These are phyloP conservation scores for Scalesia atractyloides DNA, from an alignment of 129 eudicot genomes.

Conservation along the genomic window DNA sequence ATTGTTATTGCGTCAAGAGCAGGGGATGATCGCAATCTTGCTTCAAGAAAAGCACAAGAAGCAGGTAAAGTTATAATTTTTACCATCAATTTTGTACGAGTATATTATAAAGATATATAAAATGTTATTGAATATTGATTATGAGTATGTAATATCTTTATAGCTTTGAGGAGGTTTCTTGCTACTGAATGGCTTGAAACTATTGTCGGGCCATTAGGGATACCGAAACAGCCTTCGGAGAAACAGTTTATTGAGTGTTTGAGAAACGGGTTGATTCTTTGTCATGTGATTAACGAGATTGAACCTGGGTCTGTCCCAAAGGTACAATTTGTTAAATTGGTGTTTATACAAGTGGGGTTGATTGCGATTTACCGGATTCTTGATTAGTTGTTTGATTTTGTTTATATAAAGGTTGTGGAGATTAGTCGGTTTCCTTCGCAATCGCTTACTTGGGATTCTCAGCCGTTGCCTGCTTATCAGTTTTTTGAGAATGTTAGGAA, in stretches of 20 bases:
- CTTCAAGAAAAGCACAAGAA: constrained; percentile 95
- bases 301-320: constrained; percentile 87
- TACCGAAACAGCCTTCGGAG: constrained; percentile 69
- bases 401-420: constrained; percentile 67
- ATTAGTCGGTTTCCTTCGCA: constrained; percentile 46
- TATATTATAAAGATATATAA: neutral
- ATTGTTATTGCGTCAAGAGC: constrained; percentile 44
- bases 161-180: constrained; percentile 81
- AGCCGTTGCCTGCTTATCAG: constrained; percentile 95
- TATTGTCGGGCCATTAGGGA: constrained; percentile 74
- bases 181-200: constrained; percentile 87
- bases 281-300: constrained; percentile 84
- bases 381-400: constrained; percentile 7
- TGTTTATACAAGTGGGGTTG: neutral
- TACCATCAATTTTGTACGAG: neutral
- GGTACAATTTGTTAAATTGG: constrained; percentile 36
- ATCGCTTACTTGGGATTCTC: constrained; percentile 69
- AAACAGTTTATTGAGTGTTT: constrained; percentile 80
- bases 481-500: constrained; percentile 93
- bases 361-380: neutral
- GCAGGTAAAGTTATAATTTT: constrained; percentile 46
- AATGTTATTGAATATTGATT: neutral
- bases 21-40: constrained; percentile 60
- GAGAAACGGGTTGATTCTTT: constrained; percentile 88
- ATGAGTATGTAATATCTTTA: constrained; percentile 11